A percentile compares a stretch with the other conserved stretches of the same genome.
These are phyloP conservation scores for Apiospora pterosperma DNA, from an alignment of 2,329 filamentous ascomycete genomes.

Conservation along the genomic window DNA sequence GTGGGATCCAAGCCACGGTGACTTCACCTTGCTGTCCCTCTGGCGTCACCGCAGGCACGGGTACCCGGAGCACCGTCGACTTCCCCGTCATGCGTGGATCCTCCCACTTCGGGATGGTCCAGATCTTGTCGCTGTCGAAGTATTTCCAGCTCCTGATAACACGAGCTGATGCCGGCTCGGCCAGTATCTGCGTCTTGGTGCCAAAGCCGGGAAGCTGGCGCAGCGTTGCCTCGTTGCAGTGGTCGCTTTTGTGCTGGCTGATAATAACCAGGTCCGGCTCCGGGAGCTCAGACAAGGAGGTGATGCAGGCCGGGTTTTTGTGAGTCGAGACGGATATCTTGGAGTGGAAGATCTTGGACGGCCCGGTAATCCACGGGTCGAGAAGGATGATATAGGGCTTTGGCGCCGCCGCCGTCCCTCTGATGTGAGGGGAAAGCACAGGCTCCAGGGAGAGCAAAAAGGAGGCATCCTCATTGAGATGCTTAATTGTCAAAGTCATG, in stretches of 20 bases:
- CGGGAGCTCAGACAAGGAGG: slow-evolving; percentile 42
- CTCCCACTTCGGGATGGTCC: slow-evolving; percentile 44
- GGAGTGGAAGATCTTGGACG: slow-evolving; percentile 57
- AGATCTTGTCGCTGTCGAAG: slow-evolving; percentile 52
- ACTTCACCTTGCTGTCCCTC: slow-evolving; percentile 61
- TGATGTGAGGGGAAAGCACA: slow-evolving; percentile 37
- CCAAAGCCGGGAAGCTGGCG: slow-evolving; percentile 54
- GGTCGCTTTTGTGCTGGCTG: slow-evolving; percentile 53
- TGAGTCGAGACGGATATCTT: slow-evolving; percentile 59
- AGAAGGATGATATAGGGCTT: slow-evolving; percentile 64
- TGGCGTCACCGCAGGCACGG: slow-evolving; percentile 49
- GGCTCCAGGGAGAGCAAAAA: slow-evolving; percentile 63
- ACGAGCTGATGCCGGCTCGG: slow-evolving; percentile 61
- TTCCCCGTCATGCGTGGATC: slow-evolving; percentile 32
- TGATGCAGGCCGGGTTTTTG: slow-evolving; percentile 51
- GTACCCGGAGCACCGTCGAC: slow-evolving; percentile 38
- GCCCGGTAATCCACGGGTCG: slow-evolving; percentile 67
- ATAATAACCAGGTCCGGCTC: slow-evolving; percentile 44
- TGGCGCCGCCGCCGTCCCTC: slow-evolving; percentile 29
- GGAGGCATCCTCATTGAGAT: slow-evolving; percentile 62
- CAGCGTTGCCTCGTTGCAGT: slow-evolving; percentile 68
- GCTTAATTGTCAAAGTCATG: slow-evolving; percentile 63
- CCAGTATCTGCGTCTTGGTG: slow-evolving; percentile 60
- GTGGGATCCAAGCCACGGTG: slow-evolving; percentile 65
- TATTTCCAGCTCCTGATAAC: slow-evolving; percentile 66